These are phyloP conservation scores for Mucor lusitanicus DNA, from an alignment of 371 early-diverging fungal genomes.

Conservation along the genomic window DNA sequence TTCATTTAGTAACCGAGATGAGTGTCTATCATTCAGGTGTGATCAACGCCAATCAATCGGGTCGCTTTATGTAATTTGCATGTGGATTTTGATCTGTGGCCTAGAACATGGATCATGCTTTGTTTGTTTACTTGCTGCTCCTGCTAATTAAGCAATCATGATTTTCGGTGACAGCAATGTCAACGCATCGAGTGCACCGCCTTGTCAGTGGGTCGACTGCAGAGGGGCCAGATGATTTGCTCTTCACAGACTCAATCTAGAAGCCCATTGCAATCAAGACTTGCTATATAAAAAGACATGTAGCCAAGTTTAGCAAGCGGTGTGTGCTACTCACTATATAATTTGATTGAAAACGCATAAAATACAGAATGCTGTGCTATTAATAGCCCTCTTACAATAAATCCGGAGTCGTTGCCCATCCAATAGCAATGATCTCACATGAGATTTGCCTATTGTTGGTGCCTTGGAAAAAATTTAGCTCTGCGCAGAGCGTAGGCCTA, in stretches of 20 bases:
- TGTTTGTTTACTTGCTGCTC: background rate
- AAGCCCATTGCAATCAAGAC: no score
- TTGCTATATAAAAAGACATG: background rate
- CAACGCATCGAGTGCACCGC: background rate
- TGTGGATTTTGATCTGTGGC: background rate
- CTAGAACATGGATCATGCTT: background rate
- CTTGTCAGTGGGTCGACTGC: background rate
- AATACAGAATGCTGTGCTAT: background rate
- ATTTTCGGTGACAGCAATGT: background rate
- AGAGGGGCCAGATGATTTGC: no score
- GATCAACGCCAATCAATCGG: background rate
- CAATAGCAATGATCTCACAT: background rate
- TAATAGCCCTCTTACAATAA: background rate
- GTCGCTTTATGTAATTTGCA: background rate
- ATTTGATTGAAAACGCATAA: background rate
- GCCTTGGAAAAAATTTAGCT: background rate
- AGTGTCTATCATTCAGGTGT: background rate
- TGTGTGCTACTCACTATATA: background rate
- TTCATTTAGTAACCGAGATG: background rate
- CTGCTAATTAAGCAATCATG: background rate
- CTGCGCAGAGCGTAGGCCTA: background rate
- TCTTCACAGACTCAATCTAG: no score
- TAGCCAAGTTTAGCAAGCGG: background rate
- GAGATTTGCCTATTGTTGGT: slow-evolving; percentile 1
- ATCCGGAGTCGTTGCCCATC: background rate